Percentiles rank a stretch among this genome's conserved stretches.
phyloP scores from a whole-genome alignment of 192 early-diverging fungal species.

The Kappamyces sp. region DNA sequence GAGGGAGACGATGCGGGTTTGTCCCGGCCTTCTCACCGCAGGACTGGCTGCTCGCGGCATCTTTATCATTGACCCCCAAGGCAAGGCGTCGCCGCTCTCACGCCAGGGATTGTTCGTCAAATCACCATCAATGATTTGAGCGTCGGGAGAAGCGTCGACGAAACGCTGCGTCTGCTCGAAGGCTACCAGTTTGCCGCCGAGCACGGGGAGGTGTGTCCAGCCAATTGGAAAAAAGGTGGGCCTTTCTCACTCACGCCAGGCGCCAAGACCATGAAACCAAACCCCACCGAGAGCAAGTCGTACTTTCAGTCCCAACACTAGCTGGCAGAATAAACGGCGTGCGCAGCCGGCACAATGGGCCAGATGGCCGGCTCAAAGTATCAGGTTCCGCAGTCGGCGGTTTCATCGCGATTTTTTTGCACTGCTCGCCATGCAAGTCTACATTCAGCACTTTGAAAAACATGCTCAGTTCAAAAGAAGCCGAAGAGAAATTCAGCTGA shows the following conservation, averaged over 20 bases:
- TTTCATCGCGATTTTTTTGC: no score
- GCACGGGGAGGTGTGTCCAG: conserved; percentile 59
- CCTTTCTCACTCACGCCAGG: conserved; percentile 21
- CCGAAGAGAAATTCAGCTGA: no score
- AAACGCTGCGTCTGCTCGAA: conserved; percentile 56
- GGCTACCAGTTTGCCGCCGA: conserved; percentile 55
- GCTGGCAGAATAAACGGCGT: no score
- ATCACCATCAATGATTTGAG: conserved; percentile 49
- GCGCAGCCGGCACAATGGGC: no score
- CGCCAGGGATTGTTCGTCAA: conserved; percentile 36
- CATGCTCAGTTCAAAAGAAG: no score
- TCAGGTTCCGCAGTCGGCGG: no score
- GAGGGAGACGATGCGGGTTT: conserved; percentile 28
- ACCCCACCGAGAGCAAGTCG: conserved; percentile 34
- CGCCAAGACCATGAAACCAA: conserved; percentile 42
- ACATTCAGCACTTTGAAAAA: no score
- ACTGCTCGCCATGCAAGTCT: no score
- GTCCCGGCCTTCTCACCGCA: no score
- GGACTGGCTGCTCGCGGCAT: conserved; percentile 42
- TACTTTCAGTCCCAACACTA: conserved; percentile 25
- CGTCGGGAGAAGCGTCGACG: conserved; percentile 60
- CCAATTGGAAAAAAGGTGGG: conserved; percentile 43
- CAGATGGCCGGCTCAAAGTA: no score
- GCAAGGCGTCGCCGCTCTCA: background rate
- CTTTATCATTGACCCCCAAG: conserved; percentile 60